These are phyloP conservation scores for Hypoxylon trugodes DNA, from an alignment of 495 filamentous ascomycete species.

Conservation along the genomic window DNA sequence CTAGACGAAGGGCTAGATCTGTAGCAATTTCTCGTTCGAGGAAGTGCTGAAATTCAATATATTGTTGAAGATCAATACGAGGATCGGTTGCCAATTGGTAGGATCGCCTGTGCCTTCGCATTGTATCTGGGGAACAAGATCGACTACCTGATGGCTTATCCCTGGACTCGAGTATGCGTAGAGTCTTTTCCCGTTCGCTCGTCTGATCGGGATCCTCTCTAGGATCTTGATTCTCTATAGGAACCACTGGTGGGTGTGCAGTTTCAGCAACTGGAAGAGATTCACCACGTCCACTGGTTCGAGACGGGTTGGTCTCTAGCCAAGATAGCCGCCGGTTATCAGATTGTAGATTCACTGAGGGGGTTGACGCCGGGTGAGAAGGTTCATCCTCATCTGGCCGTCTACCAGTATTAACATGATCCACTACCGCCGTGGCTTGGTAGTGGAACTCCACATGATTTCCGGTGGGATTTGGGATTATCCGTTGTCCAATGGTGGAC, in stretches of 20 bases:
- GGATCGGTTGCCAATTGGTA: conserved; percentile 17
- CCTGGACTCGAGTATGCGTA: conserved; percentile 20
- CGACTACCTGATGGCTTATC: neutral
- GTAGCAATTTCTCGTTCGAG: conserved; percentile 14
- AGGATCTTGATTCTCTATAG: neutral
- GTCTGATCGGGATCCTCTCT: neutral
- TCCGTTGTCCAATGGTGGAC: too few relatives aligned
- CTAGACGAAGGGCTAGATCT: conserved; percentile 8
- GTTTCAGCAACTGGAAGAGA: neutral
- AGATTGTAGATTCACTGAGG: neutral
- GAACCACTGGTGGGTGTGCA: neutral
- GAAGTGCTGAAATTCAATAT: conserved; percentile 9
- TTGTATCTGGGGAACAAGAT: conserved; percentile 1
- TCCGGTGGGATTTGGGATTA: too few relatives aligned
- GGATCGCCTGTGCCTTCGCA: conserved; percentile 9
- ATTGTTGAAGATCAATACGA: conserved; percentile 15
- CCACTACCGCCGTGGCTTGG: neutral
- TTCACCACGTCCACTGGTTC: neutral
- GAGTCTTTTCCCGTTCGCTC: conserved; percentile 12
- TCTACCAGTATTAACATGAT: neutral
- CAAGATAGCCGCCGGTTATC: neutral
- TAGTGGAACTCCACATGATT: too few relatives aligned
- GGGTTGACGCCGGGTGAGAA: neutral
- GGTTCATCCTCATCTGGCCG: neutral
- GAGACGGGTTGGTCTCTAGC: neutral